Base-by-base conservation (phyloP, 164 flowering plant genomes). In the Umbellularia californica region DNA sequence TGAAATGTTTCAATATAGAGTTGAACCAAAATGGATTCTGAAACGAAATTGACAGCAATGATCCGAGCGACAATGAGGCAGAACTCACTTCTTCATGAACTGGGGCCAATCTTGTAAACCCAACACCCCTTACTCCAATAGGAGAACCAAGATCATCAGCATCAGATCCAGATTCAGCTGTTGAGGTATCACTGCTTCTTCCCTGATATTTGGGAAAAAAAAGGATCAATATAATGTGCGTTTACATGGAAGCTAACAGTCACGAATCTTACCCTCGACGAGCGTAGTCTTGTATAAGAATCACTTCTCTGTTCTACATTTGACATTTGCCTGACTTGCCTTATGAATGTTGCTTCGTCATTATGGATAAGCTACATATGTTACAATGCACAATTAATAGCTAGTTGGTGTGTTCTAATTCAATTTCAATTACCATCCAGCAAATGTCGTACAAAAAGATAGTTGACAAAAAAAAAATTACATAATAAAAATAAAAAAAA, bases 81-180 rank as follows among this genome's bases (percentile, higher is more conserved):
- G 22, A 72, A 83, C 89, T 86, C 78, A 91, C 98, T 78, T 90
- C 92, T 83, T 90, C 93, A 77, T 83, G 82, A 79, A 87, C 89
- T 7, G 92, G 87, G 58, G 84, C 85, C 78, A 87, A 77, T 35
- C 77, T 74, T 35, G 89, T 71, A 79, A 82, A 74, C 15, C 77
- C 67, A 68, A 75, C 76, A 76, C 87, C 81, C 77, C 81, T 79
- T 76, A 22, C 65, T 24, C 84, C 86, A 65, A 70, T 60, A 51
- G 88, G 84, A 83, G 90, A 88, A 77, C 80, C 83, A 74, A 84
- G 81, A 74, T 89, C 91, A 78, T 89, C 90, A 69, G 78, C 70
- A 81, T 90, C 89, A 65, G 88, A 86, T 60, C 85, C 95, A 58
- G 90, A 86, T 77, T 89, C 94, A 67, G 78, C 87, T 58, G 84